Base-by-base conservation (phyloP, 2,329 filamentous ascomycete species). In the Sarocladium oryzae region DNA sequence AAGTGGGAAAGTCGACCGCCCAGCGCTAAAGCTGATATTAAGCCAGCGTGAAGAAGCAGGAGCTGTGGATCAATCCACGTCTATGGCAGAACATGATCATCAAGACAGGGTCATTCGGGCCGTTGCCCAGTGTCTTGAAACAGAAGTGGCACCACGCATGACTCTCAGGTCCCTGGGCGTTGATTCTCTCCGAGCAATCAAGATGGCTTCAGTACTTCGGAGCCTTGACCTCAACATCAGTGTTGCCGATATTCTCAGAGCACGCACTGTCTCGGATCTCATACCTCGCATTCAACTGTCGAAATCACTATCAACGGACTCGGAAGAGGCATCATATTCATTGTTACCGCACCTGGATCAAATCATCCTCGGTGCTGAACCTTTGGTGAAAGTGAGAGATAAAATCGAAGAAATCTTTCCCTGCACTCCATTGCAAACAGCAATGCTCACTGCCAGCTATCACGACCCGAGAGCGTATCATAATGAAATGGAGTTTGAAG, bases 1-100 rank as follows among this genome's bases (percentile, higher is more conserved):
- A 2, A 95, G 89, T 1, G 91, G 91, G 1, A 96, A 96, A 61
- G 76, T 91, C 13, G 86, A 96, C 60, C 82, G 82, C 49, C 85
- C 82, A 58, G 67, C 65, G 11, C 68, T 96, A 7, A 32, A 16
- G 15, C 18, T 13, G 7, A 6, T 32, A 4, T 18, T 32, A 5
- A 1, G 69, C 79, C 7, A 88, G 66, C 36, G 53, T 60, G 54
- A 26, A 50, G 43, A 37, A 28, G 30, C 23, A 20, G 46, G 24
- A 33, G 18, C 26, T 4, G 6, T 18, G 7, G 13, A 13, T 3
- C 11, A 8, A 20, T 20, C 36, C 7, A 9, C 36, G 21, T 21
- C 36, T 4, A 7, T 15, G n/a, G n/a, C 20, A 4, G 43, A 48
- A 48, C 21, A 20, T 28, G 11, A 11, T 15, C 15, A n/a, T 33